Percentiles rank a stretch among this genome's conserved stretches.
Conservation (phyloP, 805 yeast species). For the Wickerhamiella bombiphila region DNA sequence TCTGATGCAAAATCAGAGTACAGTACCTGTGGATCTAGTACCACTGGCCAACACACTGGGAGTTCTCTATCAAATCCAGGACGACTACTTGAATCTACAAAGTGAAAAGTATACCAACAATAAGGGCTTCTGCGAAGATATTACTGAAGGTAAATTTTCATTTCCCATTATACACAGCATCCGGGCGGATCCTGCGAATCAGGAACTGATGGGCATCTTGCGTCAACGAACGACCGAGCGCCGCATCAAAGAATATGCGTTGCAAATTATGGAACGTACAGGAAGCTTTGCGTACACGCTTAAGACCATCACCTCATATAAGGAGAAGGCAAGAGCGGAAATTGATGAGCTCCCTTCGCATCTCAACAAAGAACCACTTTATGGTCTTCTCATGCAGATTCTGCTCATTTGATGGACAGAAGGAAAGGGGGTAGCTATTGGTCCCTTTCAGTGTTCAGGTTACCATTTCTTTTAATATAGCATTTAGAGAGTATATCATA, state of each 20-base stretch:
- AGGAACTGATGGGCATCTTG: slow-evolving; percentile 29
- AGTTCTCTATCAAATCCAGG: slow-evolving; percentile 68
- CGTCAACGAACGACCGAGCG: slow-evolving; percentile 37
- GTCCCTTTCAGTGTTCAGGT: too few relatives aligned
- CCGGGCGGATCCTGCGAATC: slow-evolving; percentile 23
- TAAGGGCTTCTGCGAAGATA: slow-evolving; percentile 75
- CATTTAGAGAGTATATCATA: too few relatives aligned
- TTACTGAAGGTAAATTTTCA: slow-evolving; percentile 79
- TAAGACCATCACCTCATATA: slow-evolving; percentile 21
- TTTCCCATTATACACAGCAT: slow-evolving; percentile 69
- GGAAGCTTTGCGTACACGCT: slow-evolving; percentile 30
- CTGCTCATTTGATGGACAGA: too few relatives aligned
- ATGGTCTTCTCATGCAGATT: not conserved
- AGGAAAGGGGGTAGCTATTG: too few relatives aligned
- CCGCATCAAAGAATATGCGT: slow-evolving; percentile 36
- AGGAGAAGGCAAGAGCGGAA: slow-evolving; percentile 16
- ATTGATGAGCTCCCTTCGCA: slow-evolving; percentile 11
- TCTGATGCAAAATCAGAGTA: slow-evolving; percentile 35
- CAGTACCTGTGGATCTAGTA: slow-evolving; percentile 24
- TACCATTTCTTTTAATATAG: too few relatives aligned
- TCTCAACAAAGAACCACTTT: not conserved
- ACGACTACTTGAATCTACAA: slow-evolving; percentile 62
- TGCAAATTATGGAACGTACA: slow-evolving; percentile 31
- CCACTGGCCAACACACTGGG: slow-evolving; percentile 69
- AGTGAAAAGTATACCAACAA: slow-evolving; percentile 36